phyloP scores from a whole-genome alignment of 345 rosid genomes.

The Aquilaria yunnanensis region DNA sequence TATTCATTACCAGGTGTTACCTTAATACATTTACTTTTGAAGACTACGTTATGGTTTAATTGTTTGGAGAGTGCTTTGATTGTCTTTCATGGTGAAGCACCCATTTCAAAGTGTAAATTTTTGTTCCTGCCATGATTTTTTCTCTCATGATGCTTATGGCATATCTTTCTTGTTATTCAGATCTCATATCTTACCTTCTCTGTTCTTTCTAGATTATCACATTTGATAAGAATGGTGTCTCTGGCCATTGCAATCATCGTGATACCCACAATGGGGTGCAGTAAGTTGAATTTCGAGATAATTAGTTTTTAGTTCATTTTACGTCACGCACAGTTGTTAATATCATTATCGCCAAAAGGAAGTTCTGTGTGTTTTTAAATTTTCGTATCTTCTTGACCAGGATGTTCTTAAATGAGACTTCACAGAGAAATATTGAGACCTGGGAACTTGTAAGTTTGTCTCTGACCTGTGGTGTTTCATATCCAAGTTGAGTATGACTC shows the following conservation, averaged over 20 bases:
- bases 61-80: not conserved
- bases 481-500: too few relatives aligned
- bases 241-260: constrained; percentile 80
- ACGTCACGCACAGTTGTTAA: not conserved
- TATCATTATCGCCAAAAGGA: not conserved
- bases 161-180: not conserved
- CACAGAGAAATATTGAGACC: constrained; percentile 48
- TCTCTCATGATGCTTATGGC: not conserved
- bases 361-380: not conserved
- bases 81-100: not conserved
- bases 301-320: not conserved
- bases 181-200: constrained; percentile 3
- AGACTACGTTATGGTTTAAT: not conserved
- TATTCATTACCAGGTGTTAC: not conserved
- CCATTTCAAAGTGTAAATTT: not conserved
- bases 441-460: constrained; percentile 43
- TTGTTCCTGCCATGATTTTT: not conserved
- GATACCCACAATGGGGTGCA: constrained; percentile 63
- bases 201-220: constrained; percentile 51
- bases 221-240: constrained; percentile 72
- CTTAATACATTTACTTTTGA: not conserved
- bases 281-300: constrained; percentile 29
- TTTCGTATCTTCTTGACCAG: constrained; percentile 27
- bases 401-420: constrained; percentile 33
- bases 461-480: not conserved